A percentile compares a stretch with the other conserved stretches of the same genome.
Conservation (phyloP, 257 asterid species). For the Catharanthus roseus region DNA sequence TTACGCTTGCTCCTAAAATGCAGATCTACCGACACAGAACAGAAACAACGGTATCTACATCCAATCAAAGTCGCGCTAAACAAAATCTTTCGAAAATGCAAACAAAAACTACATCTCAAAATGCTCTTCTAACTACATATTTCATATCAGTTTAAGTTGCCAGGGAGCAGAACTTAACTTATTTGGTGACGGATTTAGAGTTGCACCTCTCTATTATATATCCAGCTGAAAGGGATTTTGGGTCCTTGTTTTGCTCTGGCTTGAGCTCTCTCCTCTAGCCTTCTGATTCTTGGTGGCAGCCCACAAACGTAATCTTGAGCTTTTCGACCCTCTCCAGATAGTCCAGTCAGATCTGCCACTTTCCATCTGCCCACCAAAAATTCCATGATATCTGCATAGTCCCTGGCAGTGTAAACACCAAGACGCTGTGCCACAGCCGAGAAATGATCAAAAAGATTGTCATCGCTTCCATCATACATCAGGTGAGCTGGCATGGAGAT, state of each 20-base stretch:
- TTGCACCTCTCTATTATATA: conserved; percentile 57
- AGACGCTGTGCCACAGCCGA: conserved; percentile 73
- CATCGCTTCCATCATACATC: conserved; percentile 75
- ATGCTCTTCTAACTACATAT: conserved; percentile 17
- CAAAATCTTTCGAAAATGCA: conserved; percentile 18
- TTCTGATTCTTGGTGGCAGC: conserved; percentile 58
- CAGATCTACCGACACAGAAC: conserved; percentile 20
- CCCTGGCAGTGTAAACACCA: conserved; percentile 63
- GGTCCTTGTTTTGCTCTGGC: conserved; percentile 49
- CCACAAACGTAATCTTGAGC: conserved; percentile 76
- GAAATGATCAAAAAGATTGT: conserved; percentile 57
- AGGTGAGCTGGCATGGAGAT: conserved; percentile 85
- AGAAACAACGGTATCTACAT: conserved; percentile 42
- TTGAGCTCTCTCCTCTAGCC: conserved; percentile 64
- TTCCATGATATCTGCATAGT: conserved; percentile 72
- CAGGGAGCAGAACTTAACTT: conserved; percentile 6
- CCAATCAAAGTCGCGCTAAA: conserved; percentile 17
- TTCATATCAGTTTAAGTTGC: conserved; percentile 8
- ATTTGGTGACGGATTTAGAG: conserved; percentile 31
- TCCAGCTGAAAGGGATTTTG: conserved; percentile 59
- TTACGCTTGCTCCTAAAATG: conserved; percentile 20
- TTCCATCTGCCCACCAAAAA: conserved; percentile 68
- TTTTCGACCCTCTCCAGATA: conserved; percentile 53
- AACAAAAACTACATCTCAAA: conserved; percentile 8
- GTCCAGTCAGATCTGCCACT: conserved; percentile 47